Evolutionary conservation across 306 rosid species (phyloP).

Genomic region (Echinosophora koreensis): DNA sequence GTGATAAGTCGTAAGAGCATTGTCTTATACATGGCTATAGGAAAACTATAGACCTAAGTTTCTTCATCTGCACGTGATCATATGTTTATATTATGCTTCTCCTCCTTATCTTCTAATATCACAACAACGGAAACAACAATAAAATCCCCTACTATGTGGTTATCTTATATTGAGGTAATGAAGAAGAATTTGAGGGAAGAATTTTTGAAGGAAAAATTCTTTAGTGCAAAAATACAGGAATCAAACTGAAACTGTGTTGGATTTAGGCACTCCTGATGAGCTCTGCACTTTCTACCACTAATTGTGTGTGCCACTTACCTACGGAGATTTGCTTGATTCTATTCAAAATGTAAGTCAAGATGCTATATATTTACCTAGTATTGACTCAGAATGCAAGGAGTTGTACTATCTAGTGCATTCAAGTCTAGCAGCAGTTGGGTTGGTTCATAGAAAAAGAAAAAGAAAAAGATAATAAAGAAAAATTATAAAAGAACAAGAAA

Average conservation of each 20-base stretch:
- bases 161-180: slow-evolving; percentile 7
- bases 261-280: slow-evolving; percentile 13
- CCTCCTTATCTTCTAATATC: slow-evolving; percentile 4
- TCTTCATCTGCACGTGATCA: not conserved
- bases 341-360: slow-evolving; percentile 6
- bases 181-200: slow-evolving; percentile 1
- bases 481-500: slow-evolving; percentile 2
- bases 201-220: slow-evolving; percentile 12
- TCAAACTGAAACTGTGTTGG: not conserved
- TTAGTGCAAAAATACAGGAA: slow-evolving; percentile 1
- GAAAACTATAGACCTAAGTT: not conserved
- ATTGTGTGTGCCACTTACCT: not conserved
- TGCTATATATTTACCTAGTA: not conserved
- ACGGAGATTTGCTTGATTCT: not conserved
- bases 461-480: slow-evolving; percentile 12
- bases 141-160: not conserved
- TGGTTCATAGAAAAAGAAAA: slow-evolving; percentile 5
- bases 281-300: not conserved
- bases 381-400: slow-evolving; percentile 25
- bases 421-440: slow-evolving; percentile 16
- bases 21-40: slow-evolving; percentile 17
- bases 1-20: slow-evolving; percentile 18
- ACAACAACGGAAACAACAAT: not conserved
- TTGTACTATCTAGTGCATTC: slow-evolving; percentile 15
- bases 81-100: slow-evolving; percentile 8